Evolutionary conservation across 495 filamentous ascomycete genomes (phyloP), one percentile per base, ranked within the genome.

Genomic region (Hypoxylon cercidicola): DNA sequence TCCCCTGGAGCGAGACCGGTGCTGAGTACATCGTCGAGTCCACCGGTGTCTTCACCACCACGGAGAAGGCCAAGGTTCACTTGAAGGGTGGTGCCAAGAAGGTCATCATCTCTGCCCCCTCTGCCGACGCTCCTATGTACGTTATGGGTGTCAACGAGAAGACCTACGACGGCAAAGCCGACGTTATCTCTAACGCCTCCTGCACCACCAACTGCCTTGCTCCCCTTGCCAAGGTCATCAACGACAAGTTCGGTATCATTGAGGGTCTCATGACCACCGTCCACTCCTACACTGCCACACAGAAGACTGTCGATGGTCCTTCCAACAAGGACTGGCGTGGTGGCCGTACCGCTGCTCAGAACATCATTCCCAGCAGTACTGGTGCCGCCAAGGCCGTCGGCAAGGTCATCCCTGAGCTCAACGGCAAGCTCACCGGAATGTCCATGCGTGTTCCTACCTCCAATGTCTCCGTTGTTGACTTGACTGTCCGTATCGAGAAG

Each of bases 141-240:
- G 95, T 99, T 74, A 97, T 97, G 90, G 95, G 95, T 79, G 95
- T 99, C 82, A 99, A 99, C 87, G 85, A 98, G 81, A 85, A 91
- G 79, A 83, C 80, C 71, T 99, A 99, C 88, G 93, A 89, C 80
- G 88, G 86, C 76, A 89, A 91, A 77, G 85, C 95, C 77, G 82
- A 91, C 70, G 88, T 99, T 80, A 90, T 98, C 84, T 98, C 95
- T 83, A 99, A 99, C 85, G 95, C 95, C 69, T 98, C 96, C 72
- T 99, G 95, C 85, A 99, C 95, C 75, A 99, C 95, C 84, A 99
- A 99, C 89, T 98, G 95, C 88, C 84, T 99, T 78, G 95, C 95
- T 80, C 95, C 95, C 74, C 90, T 99, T 67, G 95, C 96, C 82
- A 99, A 99, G 90, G 92, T 99, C 72, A 85, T 99, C 83, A 82